phyloP scores from a whole-genome alignment of 2,329 filamentous ascomycete genomes.

The Gliomastix tumulicola region DNA sequence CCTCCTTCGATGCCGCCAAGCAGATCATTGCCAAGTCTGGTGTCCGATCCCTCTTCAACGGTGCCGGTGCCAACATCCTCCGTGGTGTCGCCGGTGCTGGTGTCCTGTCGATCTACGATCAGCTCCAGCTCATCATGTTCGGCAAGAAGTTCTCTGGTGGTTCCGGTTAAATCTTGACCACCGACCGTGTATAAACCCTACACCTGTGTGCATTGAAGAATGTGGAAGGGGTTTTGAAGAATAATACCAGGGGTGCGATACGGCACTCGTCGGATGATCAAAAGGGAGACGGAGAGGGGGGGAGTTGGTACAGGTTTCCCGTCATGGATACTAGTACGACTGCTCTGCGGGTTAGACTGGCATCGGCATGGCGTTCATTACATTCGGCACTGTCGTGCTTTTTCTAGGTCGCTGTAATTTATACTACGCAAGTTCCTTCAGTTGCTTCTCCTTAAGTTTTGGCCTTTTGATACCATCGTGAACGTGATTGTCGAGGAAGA shows the following conservation, averaged over 20 bases:
- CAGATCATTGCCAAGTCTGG: slow-evolving; percentile 98
- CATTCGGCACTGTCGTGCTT: slow-evolving; percentile 36
- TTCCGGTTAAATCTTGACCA: slow-evolving; percentile 37
- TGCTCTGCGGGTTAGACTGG: slow-evolving; percentile 40
- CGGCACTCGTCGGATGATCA: no score
- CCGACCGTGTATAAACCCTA: slow-evolving; percentile 33
- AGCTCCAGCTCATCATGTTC: slow-evolving; percentile 98
- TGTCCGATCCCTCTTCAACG: slow-evolving; percentile 99
- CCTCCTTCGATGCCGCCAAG: slow-evolving; percentile 86
- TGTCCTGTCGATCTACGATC: slow-evolving; percentile 99
- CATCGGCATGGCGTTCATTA: slow-evolving; percentile 38
- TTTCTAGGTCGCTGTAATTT: slow-evolving; percentile 57
- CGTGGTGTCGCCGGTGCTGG: slow-evolving; percentile 99
- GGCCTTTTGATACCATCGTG: no score
- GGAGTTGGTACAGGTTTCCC: slow-evolving; percentile 31
- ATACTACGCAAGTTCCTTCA: slow-evolving; percentile 54
- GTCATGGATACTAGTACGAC: no score
- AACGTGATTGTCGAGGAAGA: no score
- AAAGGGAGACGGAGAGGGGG: slow-evolving; percentile 20
- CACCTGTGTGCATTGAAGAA: slow-evolving; percentile 16
- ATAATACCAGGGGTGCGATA: slow-evolving; percentile 23
- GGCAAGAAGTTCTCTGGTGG: slow-evolving; percentile 94
- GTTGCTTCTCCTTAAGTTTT: no score
- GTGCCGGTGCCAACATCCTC: slow-evolving; percentile 99
- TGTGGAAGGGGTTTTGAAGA: slow-evolving; percentile 14